A percentile compares a stretch with the other conserved stretches of the same genome.
phyloP scores from a whole-genome alignment of 2,329 filamentous ascomycete species.

The Fusarium virguliforme region DNA sequence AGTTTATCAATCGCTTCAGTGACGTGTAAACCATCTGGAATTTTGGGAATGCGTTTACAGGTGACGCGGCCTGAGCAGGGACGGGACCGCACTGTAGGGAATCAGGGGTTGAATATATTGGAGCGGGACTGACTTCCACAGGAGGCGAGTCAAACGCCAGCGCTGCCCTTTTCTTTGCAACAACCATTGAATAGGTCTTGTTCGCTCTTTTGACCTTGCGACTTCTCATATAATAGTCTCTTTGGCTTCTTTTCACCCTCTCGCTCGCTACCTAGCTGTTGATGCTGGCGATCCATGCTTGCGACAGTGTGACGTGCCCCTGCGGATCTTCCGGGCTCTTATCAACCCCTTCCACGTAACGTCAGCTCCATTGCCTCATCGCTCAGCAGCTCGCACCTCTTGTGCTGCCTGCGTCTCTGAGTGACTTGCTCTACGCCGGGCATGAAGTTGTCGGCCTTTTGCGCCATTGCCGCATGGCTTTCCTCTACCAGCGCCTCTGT shows the following conservation, averaged over 20 bases:
- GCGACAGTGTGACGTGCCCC: slow-evolving; percentile 1
- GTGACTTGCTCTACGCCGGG: background rate
- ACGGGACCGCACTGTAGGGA: slow-evolving; percentile 6
- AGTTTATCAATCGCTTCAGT: background rate
- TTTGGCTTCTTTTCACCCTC: background rate
- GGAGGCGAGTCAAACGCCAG: background rate
- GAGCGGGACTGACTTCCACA: slow-evolving; percentile 9
- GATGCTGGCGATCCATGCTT: background rate
- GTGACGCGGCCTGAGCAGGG: slow-evolving; percentile 2
- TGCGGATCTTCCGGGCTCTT: slow-evolving; percentile 11
- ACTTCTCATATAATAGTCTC: background rate
- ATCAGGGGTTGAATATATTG: slow-evolving; percentile 12
- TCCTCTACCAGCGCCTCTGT: slow-evolving; percentile 21
- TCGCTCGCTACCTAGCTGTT: background rate
- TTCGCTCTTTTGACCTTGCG: background rate
- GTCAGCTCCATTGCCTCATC: slow-evolving; percentile 2
- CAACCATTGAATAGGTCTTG: background rate
- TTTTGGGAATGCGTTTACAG: background rate
- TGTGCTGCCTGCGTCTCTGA: background rate
- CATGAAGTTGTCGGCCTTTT: slow-evolving; percentile 26
- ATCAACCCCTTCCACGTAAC: slow-evolving; percentile 1
- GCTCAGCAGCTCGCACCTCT: background rate
- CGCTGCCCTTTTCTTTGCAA: background rate
- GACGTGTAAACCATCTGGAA: background rate
- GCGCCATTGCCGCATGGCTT: slow-evolving; percentile 25